phyloP scores from a whole-genome alignment of 306 rosid species.

The Glycine latifolia region DNA sequence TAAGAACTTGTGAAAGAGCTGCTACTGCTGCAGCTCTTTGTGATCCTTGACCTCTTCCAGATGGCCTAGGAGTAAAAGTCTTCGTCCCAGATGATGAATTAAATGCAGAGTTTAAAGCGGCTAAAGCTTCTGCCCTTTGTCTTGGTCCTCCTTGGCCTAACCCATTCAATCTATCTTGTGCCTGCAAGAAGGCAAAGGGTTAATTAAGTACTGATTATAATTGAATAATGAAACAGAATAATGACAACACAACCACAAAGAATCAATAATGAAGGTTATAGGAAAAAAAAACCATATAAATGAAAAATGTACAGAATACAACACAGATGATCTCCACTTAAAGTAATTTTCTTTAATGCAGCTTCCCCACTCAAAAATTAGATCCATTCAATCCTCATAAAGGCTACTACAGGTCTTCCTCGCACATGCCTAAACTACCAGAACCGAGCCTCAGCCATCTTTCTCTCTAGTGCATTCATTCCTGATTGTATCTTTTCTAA shows the following conservation, averaged over 20 bases:
- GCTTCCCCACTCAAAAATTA: not conserved
- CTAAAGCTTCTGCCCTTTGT: slow-evolving; percentile 96
- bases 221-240: slow-evolving; percentile 15
- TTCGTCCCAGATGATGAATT: slow-evolving; percentile 62
- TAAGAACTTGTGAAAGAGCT: slow-evolving; percentile 89
- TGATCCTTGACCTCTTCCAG: slow-evolving; percentile 74
- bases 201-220: slow-evolving; percentile 11
- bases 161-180: slow-evolving; percentile 78
- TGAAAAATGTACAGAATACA: slow-evolving; percentile 8
- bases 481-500: not conserved
- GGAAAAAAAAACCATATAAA: not conserved
- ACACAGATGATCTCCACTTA: not conserved
- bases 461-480: not conserved
- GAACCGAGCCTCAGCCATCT: not conserved
- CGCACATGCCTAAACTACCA: no score
- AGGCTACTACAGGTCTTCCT: no score
- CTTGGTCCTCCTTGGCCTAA: slow-evolving; percentile 76
- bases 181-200: slow-evolving; percentile 39
- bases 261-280: not conserved
- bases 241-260: not conserved
- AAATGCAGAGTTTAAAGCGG: slow-evolving; percentile 86
- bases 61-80: slow-evolving; percentile 54
- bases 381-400: not conserved
- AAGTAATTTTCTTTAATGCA: not conserved
- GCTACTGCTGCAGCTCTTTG: slow-evolving; percentile 98